A percentile compares a stretch with the other conserved stretches of the same genome.
phyloP scores from a whole-genome alignment of 495 filamentous ascomycete species.

The Neurospora sp. region DNA sequence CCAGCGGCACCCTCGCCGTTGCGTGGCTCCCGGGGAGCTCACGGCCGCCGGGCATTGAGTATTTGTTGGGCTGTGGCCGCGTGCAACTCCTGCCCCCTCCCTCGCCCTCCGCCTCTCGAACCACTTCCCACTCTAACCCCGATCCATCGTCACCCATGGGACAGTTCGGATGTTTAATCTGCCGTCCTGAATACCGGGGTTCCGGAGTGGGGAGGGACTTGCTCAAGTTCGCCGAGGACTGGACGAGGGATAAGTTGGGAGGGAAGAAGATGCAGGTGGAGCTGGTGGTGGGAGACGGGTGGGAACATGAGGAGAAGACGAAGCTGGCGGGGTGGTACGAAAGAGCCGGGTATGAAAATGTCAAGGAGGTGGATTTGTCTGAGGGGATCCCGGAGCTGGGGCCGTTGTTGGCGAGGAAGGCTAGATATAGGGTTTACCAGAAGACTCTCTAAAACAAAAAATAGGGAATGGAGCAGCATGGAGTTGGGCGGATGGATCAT shows the following conservation, averaged over 20 bases:
- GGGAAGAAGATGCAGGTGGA: conserved; percentile 3
- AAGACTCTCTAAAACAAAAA: background rate
- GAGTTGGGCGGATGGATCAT: background rate
- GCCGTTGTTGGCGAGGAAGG: background rate
- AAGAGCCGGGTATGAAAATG: background rate
- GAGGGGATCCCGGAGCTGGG: background rate
- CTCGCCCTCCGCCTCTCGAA: background rate
- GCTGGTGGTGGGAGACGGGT: background rate
- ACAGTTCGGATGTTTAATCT: background rate
- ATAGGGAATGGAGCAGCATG: background rate
- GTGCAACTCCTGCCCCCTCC: background rate
- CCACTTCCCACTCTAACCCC: background rate
- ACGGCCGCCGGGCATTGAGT: background rate
- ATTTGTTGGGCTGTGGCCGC: background rate
- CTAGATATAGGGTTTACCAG: conserved; percentile 1
- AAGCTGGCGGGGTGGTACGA: conserved; percentile 2
- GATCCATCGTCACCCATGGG: background rate
- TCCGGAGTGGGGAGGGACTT: background rate
- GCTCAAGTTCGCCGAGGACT: background rate
- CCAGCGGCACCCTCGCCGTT: background rate
- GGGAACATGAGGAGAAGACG: background rate
- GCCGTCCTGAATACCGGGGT: background rate
- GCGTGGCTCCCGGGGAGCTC: background rate
- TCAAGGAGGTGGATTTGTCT: background rate
- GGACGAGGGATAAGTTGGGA: background rate